Evolutionary conservation across 805 yeast species (phyloP), one percentile per base, ranked within the genome.

Genomic region (Maudiozyma serrabonitensis): DNA sequence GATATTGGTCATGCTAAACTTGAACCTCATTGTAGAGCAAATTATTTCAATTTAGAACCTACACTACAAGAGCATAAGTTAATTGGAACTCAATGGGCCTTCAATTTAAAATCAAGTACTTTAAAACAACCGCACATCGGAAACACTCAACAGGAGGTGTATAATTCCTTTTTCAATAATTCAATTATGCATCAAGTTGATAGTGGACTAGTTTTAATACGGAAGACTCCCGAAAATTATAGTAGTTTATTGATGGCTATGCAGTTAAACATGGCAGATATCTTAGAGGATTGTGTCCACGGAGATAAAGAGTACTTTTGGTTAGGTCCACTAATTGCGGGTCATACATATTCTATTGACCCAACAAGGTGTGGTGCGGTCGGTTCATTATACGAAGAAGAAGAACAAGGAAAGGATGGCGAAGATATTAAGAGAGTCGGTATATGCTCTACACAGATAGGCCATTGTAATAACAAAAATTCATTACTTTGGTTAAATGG

Each of bases 301-400:
- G 91, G 91, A 23, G 91, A 84, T 52, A 84, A 84, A 55, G 90
- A 84, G 58, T 69, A 82, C 56, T 80, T 82, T 57, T 83, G 90
- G 89, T 61, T 84, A 32, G 84, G 84, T 2, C 75, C 78, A 60
- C 54, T 74, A 4, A 61, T 72, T 25, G 50, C 63, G 6, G 71
- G 70, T 6, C 58, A 63, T 45, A 58, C 62, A 25, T 71, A 70
- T 52, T 65, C 64, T 18, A 65, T 70, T 42, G 63, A 69, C 50
- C 54, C 63, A 9, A 47, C 55, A 15, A 60, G 58, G 43, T 70
- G 16, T 70, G 70, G 71, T n/a, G 67, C 67, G 5, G 57, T 69
- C 6, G 59, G 68, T 8, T 57, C 63, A 19, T 70, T 72, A 28
- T 60, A 62, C 39, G 26, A 39, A 47, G 41, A 54, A 60, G 11